These are phyloP conservation scores for Aspergillus puulaauensis DNA, from an alignment of 2,329 filamentous ascomycete genomes.

Conservation along the genomic window DNA sequence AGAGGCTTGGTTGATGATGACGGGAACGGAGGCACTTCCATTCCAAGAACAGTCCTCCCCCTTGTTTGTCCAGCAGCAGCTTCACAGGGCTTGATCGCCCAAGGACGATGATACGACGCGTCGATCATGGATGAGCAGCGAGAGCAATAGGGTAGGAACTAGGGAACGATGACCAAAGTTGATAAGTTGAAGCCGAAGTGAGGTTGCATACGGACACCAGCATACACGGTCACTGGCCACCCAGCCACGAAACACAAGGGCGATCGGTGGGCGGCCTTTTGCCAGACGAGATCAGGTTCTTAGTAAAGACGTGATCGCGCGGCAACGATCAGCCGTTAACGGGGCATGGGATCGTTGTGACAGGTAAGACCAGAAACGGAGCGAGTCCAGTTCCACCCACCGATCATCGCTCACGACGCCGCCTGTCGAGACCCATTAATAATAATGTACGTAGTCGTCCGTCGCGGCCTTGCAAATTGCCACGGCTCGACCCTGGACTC, in stretches of 20 bases:
- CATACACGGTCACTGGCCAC: neutral
- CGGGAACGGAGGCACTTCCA: constrained; percentile 21
- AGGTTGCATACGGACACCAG: neutral
- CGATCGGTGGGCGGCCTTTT: neutral
- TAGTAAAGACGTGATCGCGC: constrained; percentile 23
- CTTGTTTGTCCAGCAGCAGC: constrained; percentile 1
- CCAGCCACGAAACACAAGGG: neutral
- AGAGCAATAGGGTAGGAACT: too few relatives aligned
- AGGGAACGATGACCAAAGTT: neutral
- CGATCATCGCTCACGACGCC: neutral
- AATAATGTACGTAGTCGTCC: neutral
- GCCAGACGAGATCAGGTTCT: constrained; percentile 28
- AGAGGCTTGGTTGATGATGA: constrained; percentile 21
- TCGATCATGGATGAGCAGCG: neutral
- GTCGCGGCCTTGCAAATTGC: neutral
- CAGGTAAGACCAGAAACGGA: constrained; percentile 26
- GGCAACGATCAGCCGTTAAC: constrained; percentile 40
- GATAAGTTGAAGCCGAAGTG: neutral
- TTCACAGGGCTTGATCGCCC: neutral
- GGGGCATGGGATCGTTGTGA: constrained; percentile 34
- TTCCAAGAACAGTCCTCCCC: constrained; percentile 11
- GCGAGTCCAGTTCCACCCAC: neutral
- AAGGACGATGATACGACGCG: neutral
- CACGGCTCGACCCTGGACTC: constrained; percentile 5
- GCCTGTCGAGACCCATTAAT: constrained; percentile 8